These are phyloP conservation scores for Aspergillus spinulosporus DNA, from an alignment of 2,329 filamentous ascomycete species.

Conservation along the genomic window DNA sequence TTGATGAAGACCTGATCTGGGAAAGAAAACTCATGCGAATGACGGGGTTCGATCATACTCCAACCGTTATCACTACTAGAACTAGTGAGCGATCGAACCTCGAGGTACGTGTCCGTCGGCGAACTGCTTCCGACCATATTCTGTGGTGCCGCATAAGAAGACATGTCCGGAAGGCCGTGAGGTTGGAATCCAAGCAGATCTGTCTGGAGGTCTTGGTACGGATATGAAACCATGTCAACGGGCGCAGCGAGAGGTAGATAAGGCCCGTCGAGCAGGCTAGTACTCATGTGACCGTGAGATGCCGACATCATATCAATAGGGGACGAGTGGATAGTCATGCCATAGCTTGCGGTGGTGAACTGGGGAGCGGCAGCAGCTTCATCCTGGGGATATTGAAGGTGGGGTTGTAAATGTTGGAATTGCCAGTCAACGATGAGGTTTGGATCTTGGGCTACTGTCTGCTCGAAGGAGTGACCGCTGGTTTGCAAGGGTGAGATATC, in stretches of 20 bases:
- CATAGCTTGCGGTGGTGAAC: slow-evolving; percentile 60
- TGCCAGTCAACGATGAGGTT: slow-evolving; percentile 50
- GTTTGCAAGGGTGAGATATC: slow-evolving; percentile 47
- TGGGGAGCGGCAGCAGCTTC: slow-evolving; percentile 57
- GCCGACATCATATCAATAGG: slow-evolving; percentile 59
- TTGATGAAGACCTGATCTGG: slow-evolving; percentile 78
- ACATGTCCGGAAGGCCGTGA: slow-evolving; percentile 51
- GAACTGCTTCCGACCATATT: slow-evolving; percentile 58
- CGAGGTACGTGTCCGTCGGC: slow-evolving; percentile 76
- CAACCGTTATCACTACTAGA: slow-evolving; percentile 86
- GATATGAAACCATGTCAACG: slow-evolving; percentile 66
- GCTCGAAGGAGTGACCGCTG: slow-evolving; percentile 45
- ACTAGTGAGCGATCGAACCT: slow-evolving; percentile 77
- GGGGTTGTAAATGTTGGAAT: slow-evolving; percentile 44
- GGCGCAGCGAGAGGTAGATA: slow-evolving; percentile 58
- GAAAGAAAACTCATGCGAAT: slow-evolving; percentile 67
- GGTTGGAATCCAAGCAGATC: slow-evolving; percentile 60
- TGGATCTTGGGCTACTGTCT: slow-evolving; percentile 46
- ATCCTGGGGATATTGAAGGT: slow-evolving; percentile 47
- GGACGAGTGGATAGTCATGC: slow-evolving; percentile 45
- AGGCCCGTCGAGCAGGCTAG: slow-evolving; percentile 62
- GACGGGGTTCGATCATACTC: slow-evolving; percentile 75
- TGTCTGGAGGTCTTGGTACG: slow-evolving; percentile 77
- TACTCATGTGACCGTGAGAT: slow-evolving; percentile 62
- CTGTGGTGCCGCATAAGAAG: slow-evolving; percentile 41